Conservation (phyloP, 345 rosid genomes). For the rapeseed (Brassica napus) region DNA sequence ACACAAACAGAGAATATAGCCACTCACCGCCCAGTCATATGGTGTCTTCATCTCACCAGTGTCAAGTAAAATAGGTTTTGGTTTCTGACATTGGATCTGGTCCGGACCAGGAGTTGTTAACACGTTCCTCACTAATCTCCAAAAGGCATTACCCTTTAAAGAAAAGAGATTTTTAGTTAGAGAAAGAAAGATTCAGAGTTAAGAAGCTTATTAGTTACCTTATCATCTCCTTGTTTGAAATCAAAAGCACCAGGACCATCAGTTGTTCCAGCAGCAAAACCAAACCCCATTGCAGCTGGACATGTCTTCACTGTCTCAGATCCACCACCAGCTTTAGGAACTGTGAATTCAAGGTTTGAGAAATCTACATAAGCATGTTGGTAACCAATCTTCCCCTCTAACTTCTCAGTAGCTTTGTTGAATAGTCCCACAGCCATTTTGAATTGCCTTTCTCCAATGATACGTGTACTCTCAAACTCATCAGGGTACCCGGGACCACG, state of each 20-base stretch:
- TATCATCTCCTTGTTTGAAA: constrained; percentile 93
- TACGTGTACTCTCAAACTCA: constrained; percentile 94
- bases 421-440: constrained; percentile 77
- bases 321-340: constrained; percentile 66
- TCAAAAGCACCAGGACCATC: constrained; percentile 99
- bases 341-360: constrained; percentile 71
- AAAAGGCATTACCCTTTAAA: constrained; percentile 82
- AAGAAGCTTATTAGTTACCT: constrained; percentile 52
- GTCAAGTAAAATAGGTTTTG: constrained; percentile 95
- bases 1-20: not conserved
- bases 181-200: constrained; percentile 35
- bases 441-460: constrained; percentile 91
- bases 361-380: constrained; percentile 78
- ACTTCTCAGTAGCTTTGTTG: constrained; percentile 70
- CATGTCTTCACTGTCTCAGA: constrained; percentile 77
- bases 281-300: constrained; percentile 98
- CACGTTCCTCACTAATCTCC: constrained; percentile 79
- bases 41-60: constrained; percentile 98
- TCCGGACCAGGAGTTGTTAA: constrained; percentile 65
- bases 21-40: constrained; percentile 95
- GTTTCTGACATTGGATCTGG: constrained; percentile 81
- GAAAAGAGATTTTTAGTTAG: not conserved
- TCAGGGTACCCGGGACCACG: constrained; percentile 97
- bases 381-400: constrained; percentile 70
- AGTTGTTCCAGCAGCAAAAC: constrained; percentile 97